Conservation (phyloP, 1,284 basidiomycete species). For the Malassezia globosa region DNA sequence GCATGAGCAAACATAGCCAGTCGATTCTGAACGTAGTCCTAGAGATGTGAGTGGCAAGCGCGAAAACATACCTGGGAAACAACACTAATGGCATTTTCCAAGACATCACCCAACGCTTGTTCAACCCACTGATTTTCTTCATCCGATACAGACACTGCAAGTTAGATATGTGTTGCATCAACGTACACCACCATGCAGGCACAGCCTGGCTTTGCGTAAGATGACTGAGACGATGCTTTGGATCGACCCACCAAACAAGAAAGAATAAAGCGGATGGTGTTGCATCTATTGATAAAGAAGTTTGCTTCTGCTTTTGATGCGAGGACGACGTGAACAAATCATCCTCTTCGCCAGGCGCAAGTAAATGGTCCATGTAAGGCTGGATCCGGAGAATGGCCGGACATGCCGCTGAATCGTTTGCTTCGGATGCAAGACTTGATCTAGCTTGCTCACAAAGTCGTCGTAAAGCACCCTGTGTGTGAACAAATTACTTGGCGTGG, state of each 20-base stretch:
- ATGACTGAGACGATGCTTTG: constrained; percentile 35
- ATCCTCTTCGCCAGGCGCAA: background rate
- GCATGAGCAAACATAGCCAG: constrained; percentile 14
- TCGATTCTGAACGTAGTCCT: constrained; percentile 38
- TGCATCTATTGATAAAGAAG: too few species aligned
- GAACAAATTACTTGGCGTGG: constrained; percentile 70
- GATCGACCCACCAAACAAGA: constrained; percentile 35
- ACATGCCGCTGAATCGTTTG: constrained; percentile 53
- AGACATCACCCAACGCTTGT: constrained; percentile 36
- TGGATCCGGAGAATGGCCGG: constrained; percentile 88
- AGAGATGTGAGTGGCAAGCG: background rate
- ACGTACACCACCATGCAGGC: constrained; percentile 39
- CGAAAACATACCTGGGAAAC: constrained; percentile 24
- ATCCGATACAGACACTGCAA: constrained; percentile 31
- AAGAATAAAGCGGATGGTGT: constrained; percentile 26
- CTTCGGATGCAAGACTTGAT: constrained; percentile 35
- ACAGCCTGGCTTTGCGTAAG: constrained; percentile 37
- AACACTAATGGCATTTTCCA: constrained; percentile 35
- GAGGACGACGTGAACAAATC: background rate
- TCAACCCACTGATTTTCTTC: constrained; percentile 44
- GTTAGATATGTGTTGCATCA: background rate
- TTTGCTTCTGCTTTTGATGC: background rate
- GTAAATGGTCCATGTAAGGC: constrained; percentile 16
- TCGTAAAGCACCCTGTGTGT: constrained; percentile 69
- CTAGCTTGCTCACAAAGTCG: constrained; percentile 43